Percentiles rank a stretch among this genome's conserved stretches.
phyloP scores from a whole-genome alignment of 73 alveolate genomes.

The Stentor coeruleus region DNA sequence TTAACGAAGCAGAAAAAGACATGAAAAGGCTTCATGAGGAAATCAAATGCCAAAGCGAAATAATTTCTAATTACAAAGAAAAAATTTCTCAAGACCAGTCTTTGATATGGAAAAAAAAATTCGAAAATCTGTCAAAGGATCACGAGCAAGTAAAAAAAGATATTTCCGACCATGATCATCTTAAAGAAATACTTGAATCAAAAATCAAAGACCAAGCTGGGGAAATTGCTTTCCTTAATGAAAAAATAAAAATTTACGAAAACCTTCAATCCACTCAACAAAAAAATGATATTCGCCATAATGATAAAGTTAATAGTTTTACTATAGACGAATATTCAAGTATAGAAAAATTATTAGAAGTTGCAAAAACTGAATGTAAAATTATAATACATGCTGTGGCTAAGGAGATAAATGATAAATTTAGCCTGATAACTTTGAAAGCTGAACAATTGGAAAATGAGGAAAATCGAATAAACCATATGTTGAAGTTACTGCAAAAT shows the following conservation, averaged over 20 bases:
- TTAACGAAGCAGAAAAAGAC: neutral
- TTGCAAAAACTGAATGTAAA: neutral
- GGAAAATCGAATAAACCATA: neutral
- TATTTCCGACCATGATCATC: no score
- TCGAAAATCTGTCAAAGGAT: no score
- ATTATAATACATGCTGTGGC: neutral
- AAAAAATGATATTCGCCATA: no score
- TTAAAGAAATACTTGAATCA: no score
- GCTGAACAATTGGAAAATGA: neutral
- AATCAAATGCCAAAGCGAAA: neutral
- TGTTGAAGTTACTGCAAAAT: neutral
- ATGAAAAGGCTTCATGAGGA: neutral
- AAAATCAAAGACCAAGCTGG: neutral
- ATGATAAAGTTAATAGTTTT: no score
- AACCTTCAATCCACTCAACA: no score
- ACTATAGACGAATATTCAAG: no score
- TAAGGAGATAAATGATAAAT: neutral
- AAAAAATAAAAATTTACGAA: neutral
- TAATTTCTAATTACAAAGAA: neutral
- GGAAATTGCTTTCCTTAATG: neutral
- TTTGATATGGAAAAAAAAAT: no score
- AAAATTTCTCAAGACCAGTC: neutral
- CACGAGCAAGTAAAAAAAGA: neutral
- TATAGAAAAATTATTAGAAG: neutral
- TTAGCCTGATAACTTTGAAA: no score